A percentile compares a stretch with the other conserved stretches of the same genome.
Evolutionary conservation across 768 basidiomycete genomes (phyloP).

Genomic region (Macrolepiota fuliginosa): DNA sequence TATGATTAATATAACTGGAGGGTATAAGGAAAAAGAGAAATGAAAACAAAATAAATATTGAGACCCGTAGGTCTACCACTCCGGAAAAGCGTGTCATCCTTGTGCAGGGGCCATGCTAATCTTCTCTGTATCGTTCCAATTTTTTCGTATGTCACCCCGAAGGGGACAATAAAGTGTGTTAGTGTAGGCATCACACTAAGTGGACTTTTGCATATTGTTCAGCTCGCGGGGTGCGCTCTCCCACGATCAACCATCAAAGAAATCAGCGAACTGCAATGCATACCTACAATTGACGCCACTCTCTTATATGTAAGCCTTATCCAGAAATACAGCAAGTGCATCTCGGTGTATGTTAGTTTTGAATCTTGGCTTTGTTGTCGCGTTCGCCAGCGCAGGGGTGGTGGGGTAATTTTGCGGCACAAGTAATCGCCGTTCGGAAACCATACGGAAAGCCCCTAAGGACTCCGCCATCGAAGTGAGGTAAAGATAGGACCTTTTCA

Average conservation of each 20-base stretch:
- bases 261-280: too few species aligned
- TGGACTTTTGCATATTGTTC: slow-evolving; percentile 28
- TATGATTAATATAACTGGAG: too few species aligned
- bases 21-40: too few species aligned
- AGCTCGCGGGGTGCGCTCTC: slow-evolving; percentile 21
- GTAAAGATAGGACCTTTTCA: background rate
- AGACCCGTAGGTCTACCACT: slow-evolving; percentile 73
- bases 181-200: background rate
- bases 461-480: background rate
- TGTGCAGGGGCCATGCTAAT: slow-evolving; percentile 99
- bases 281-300: too few species aligned
- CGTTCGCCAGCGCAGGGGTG: background rate
- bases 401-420: background rate
- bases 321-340: too few species aligned
- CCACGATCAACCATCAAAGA: too few species aligned
- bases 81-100: slow-evolving; percentile 99
- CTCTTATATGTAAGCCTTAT: too few species aligned
- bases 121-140: slow-evolving; percentile 99
- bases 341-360: too few species aligned
- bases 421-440: background rate
- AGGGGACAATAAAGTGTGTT: slow-evolving; percentile 51
- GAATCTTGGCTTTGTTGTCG: too few species aligned
- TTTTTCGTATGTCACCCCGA: slow-evolving; percentile 96
- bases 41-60: slow-evolving; percentile 46
- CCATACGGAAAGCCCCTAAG: background rate